Conservation (phyloP, 306 rosid species). For the Herpetospermum pedunculosum region DNA sequence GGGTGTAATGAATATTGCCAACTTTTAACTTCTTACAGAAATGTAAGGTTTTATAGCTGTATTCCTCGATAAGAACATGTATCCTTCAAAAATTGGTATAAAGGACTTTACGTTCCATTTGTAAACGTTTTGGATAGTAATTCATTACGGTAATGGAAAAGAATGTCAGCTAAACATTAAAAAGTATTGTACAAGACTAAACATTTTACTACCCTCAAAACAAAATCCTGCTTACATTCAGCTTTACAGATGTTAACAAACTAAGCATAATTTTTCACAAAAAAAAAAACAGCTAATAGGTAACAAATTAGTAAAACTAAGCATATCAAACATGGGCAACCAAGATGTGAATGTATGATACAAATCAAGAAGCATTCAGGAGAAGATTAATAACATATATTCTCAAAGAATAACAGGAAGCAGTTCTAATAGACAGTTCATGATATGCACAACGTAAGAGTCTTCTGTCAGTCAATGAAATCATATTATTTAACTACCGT, state of each 20-base stretch:
- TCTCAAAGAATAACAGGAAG: background rate
- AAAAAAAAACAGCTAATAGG: background rate
- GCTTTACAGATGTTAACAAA: background rate
- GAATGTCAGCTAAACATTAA: background rate
- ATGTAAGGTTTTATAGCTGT: background rate
- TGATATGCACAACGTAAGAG: background rate
- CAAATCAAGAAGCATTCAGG: background rate
- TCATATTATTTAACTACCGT: background rate
- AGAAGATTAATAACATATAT: background rate
- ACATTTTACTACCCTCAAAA: background rate
- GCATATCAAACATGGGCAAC: background rate
- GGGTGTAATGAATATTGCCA: background rate
- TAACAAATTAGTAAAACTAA: background rate
- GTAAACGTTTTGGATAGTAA: background rate
- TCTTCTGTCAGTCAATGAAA: background rate
- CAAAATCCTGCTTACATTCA: background rate
- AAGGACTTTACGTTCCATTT: background rate
- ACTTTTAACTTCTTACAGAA: background rate
- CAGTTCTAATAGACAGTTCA: background rate
- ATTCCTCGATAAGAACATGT: background rate
- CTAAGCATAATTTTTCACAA: background rate
- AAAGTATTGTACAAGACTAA: background rate
- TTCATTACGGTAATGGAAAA: conserved; percentile 2
- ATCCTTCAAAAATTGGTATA: background rate
- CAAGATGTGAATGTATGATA: background rate